Percentiles rank a stretch among this genome's conserved stretches.
phyloP scores from a whole-genome alignment of 2,329 filamentous ascomycete species.

The Cryphonectria naterciae region DNA sequence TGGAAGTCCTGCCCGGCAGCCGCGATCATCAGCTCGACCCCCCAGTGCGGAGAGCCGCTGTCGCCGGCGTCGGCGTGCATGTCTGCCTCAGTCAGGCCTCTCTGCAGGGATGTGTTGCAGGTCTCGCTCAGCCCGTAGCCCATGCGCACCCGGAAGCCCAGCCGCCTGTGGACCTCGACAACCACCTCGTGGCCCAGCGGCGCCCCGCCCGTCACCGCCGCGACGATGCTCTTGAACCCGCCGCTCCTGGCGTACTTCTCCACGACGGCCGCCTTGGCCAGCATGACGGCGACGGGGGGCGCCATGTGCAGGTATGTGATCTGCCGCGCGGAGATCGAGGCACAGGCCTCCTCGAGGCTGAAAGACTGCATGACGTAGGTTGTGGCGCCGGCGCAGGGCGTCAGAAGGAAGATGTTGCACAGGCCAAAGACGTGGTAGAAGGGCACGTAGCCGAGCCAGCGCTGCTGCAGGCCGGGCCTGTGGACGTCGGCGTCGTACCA shows the following conservation, averaged over 20 bases:
- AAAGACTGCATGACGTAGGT: slow-evolving; percentile 74
- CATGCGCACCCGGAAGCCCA: slow-evolving; percentile 57
- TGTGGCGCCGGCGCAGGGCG: slow-evolving; percentile 55
- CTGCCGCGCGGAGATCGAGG: slow-evolving; percentile 61
- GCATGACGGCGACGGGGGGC: slow-evolving; percentile 70
- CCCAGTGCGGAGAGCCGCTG: slow-evolving; percentile 66
- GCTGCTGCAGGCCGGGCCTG: slow-evolving; percentile 38
- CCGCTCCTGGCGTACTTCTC: slow-evolving; percentile 56
- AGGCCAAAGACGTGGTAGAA: slow-evolving; percentile 70
- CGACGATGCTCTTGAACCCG: slow-evolving; percentile 57
- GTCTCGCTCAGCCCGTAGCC: slow-evolving; percentile 79
- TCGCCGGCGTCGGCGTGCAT: slow-evolving; percentile 58
- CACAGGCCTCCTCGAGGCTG: slow-evolving; percentile 67
- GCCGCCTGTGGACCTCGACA: slow-evolving; percentile 62
- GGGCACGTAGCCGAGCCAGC: slow-evolving; percentile 67
- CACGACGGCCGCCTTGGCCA: slow-evolving; percentile 72
- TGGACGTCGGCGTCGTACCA: slow-evolving; percentile 54
- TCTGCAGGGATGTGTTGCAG: slow-evolving; percentile 67
- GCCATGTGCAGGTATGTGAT: slow-evolving; percentile 70
- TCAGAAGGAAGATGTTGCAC: slow-evolving; percentile 60
- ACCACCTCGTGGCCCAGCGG: slow-evolving; percentile 61
- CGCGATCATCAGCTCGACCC: slow-evolving; percentile 69
- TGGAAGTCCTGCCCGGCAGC: slow-evolving; percentile 44
- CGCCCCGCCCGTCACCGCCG: slow-evolving; percentile 64
- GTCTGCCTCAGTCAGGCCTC: slow-evolving; percentile 54